phyloP scores from a whole-genome alignment of 176 grass and related monocot genomes.

The Triticum timopheevii region DNA sequence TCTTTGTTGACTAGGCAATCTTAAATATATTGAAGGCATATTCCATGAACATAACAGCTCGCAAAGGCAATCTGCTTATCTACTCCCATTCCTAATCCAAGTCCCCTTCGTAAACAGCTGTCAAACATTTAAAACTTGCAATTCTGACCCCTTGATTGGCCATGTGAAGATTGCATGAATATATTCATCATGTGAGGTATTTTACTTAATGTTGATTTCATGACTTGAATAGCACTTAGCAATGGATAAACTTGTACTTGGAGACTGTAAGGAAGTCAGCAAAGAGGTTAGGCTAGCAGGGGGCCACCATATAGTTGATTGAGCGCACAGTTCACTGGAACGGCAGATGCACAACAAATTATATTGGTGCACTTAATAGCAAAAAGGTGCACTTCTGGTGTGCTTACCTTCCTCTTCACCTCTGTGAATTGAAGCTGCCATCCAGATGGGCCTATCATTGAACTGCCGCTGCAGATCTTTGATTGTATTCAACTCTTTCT shows the following conservation, averaged over 20 bases:
- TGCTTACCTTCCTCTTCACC: constrained; percentile 82
- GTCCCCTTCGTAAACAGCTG: not conserved
- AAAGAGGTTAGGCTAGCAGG: not conserved
- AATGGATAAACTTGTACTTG: not conserved
- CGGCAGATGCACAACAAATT: not conserved
- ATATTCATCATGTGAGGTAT: not conserved
- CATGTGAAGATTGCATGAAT: not conserved
- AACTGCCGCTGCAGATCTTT: constrained; percentile 61
- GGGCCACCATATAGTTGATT: not conserved
- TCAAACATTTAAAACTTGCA: constrained; percentile 7
- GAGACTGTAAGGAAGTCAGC: not conserved
- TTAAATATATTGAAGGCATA: not conserved
- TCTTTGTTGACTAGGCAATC: not conserved
- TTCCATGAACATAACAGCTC: not conserved
- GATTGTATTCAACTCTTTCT: constrained; percentile 50
- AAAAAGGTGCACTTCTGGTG: constrained; percentile 19
- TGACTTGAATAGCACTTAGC: not conserved
- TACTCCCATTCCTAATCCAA: not conserved
- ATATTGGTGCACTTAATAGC: not conserved
- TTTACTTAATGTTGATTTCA: constrained; percentile 10
- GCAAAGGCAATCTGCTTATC: not conserved
- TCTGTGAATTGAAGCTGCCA: constrained; percentile 82
- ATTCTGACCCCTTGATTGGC: not conserved
- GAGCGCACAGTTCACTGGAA: constrained; percentile 11
- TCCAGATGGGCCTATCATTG: constrained; percentile 61